Base-by-base conservation (phyloP, 2,329 filamentous ascomycete genomes). In the Talaromyces pinophilus region DNA sequence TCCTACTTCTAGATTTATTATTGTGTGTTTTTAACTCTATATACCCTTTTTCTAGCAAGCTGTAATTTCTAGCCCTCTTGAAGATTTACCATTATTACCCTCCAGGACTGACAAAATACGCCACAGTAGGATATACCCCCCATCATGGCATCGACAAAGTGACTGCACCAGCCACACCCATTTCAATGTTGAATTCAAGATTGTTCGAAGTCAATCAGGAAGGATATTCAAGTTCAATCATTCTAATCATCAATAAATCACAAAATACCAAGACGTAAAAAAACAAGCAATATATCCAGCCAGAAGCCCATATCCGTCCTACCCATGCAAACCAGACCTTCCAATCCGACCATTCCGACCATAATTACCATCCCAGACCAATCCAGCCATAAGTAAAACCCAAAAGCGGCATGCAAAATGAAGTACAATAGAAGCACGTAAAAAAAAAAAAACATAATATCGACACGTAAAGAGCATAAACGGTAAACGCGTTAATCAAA, bases 241-340 rank as follows among this genome's bases (percentile, higher is more conserved):
- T 55, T 55, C 30, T 35, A 8, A 35, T 35, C 10, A 13, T 55
- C 30, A 57, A 57, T 57, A 25, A 57, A 25, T 25, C n/a, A 22
- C 33, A 57, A 40, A 38, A 57, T 33, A 50, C 48, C 61, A 55
- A 52, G 8, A 25, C 10, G 10, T 57, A 57, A 1, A 15, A 15
- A 38, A 22, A 57, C n/a, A 38, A 38, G n/a, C 19, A 57, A 38
- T 54, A 38, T 57, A 57, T 57, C 54, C 54, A 55, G 30, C 52
- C 30, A 38, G n/a, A 57, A 57, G 25, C 54, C 54, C 19, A 40
- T 57, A 57, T 57, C 54, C 54, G 50, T 22, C 30, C 54, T 38
- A 57, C 19, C 54, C n/a, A 57, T 57, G 50, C 50, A 54, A 54
- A 11, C 48, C 25, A 55, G 35, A 55, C 30, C 28, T 38, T 33